Evolutionary conservation across 2,329 filamentous ascomycete genomes (phyloP), one percentile per base, ranked within the genome.

Genomic region (Neocatenulostroma microsporum): DNA sequence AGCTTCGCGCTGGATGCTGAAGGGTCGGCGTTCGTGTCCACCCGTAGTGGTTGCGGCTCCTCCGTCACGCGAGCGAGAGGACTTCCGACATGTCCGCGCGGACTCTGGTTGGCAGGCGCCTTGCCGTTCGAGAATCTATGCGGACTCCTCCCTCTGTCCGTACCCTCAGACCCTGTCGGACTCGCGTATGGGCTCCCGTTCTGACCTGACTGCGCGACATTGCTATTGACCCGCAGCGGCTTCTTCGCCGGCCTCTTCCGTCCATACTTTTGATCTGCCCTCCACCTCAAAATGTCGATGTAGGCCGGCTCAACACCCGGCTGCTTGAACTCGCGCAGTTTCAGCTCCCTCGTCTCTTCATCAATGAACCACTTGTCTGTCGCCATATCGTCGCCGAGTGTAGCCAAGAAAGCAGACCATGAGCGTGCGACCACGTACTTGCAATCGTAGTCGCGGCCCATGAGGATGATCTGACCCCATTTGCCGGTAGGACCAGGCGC

Each of bases 401-500:
- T 76, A 34, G 87, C 87, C 14, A 98, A 66, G 57, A 98, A 88
- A 8, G 82, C 75, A 12, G 80, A 77, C 91, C 91, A 98, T 1
- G 89, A 96, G 43, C 84, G 79, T 20, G 91, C 84, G 39, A 98
- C 75, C 5, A 98, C 91, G 57, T 94, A 98, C 67, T 98, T 98
- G 63, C 85, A 94, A 59, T 98, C 91, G 63, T 94, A 98, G 66
- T 98, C 91, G 42, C 91, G 85, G 34, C 91, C 91, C 60, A 94
- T 95, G 44, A 98, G 74, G 54, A 98, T 94, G 48, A 98, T 78
- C 61, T 98, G 91, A 36, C 91, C 91, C 89, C 91, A 98, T 59
- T 80, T 83, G 25, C 91, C 91, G 30, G 76, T 75, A 8, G 89
- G 85, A 2, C 91, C 91, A 15, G 91, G 91, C 5, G 88, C 85